Percentiles rank a stretch among this genome's conserved stretches.
Conservation (phyloP, 305 asterid genomes). For the Lippia alba region DNA sequence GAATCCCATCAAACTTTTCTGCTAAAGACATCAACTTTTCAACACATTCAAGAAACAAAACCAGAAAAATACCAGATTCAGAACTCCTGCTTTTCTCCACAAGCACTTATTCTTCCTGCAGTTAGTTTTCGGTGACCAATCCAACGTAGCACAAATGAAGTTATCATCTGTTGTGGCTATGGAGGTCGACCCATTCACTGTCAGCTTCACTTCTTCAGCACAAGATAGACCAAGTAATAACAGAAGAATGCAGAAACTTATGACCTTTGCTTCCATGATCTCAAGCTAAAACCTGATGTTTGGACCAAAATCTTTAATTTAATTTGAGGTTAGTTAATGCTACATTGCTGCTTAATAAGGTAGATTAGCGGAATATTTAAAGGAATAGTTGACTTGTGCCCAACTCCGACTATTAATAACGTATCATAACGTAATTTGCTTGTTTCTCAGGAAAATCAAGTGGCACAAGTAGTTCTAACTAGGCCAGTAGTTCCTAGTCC, state of each 20-base stretch:
- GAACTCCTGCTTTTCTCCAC: slow-evolving; percentile 70
- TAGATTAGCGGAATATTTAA: too few relatives aligned
- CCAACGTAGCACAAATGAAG: slow-evolving; percentile 79
- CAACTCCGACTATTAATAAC: too few relatives aligned
- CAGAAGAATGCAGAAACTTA: slow-evolving; percentile 28
- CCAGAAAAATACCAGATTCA: slow-evolving; percentile 62
- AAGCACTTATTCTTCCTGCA: slow-evolving; percentile 74
- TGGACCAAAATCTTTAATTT: slow-evolving; percentile 25
- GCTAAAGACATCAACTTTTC: background rate
- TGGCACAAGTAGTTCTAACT: too few relatives aligned
- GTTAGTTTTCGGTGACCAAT: slow-evolving; percentile 83
- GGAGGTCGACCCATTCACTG: slow-evolving; percentile 47
- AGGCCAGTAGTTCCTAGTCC: too few relatives aligned
- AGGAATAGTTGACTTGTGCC: too few relatives aligned
- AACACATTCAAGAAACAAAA: background rate
- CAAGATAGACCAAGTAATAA: slow-evolving; percentile 34
- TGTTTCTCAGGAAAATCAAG: too few relatives aligned
- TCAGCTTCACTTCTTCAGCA: slow-evolving; percentile 53
- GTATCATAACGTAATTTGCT: too few relatives aligned
- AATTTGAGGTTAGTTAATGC: slow-evolving; percentile 15
- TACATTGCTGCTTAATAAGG: too few relatives aligned
- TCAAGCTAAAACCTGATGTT: background rate
- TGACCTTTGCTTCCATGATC: slow-evolving; percentile 39
- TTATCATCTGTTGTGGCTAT: slow-evolving; percentile 68
- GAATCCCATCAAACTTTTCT: background rate